These are phyloP conservation scores for Aspergillus ellipticus DNA, from an alignment of 495 filamentous ascomycete species.

Conservation along the genomic window DNA sequence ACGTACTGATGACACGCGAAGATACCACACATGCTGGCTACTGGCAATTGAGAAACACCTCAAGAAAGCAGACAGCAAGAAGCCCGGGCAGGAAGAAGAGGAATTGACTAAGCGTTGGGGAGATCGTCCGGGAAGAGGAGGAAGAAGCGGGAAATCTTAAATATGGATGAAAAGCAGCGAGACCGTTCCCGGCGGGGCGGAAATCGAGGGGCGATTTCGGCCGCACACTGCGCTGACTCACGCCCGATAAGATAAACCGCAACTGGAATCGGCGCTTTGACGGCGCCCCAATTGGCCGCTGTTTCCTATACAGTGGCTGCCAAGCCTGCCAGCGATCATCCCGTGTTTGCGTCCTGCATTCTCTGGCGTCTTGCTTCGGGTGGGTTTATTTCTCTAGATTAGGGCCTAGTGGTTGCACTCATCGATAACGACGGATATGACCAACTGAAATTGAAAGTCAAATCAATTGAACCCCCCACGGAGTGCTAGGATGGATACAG, in stretches of 20 bases:
- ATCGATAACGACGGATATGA: too few relatives aligned
- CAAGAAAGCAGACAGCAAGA: conserved; percentile 19
- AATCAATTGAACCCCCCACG: too few relatives aligned
- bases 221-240: conserved; percentile 34
- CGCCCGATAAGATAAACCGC: conserved; percentile 44
- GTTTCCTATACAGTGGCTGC: too few relatives aligned
- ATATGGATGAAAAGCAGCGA: conserved; percentile 23
- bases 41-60: conserved; percentile 22
- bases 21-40: conserved; percentile 66
- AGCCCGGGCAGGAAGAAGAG: conserved; percentile 11
- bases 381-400: too few relatives aligned
- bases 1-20: conserved; percentile 90
- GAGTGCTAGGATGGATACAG: too few relatives aligned
- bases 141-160: conserved; percentile 32
- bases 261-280: background rate
- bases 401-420: too few relatives aligned
- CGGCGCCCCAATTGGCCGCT: conserved; percentile 12
- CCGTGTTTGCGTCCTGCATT: too few relatives aligned
- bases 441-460: too few relatives aligned
- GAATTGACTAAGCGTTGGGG: conserved; percentile 11
- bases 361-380: too few relatives aligned
- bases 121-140: conserved; percentile 10
- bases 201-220: conserved; percentile 43
- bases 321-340: background rate
- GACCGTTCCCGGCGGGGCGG: conserved; percentile 25